Evolutionary conservation across 495 filamentous ascomycete species (phyloP).

Genomic region (Amorphotheca resinae): DNA sequence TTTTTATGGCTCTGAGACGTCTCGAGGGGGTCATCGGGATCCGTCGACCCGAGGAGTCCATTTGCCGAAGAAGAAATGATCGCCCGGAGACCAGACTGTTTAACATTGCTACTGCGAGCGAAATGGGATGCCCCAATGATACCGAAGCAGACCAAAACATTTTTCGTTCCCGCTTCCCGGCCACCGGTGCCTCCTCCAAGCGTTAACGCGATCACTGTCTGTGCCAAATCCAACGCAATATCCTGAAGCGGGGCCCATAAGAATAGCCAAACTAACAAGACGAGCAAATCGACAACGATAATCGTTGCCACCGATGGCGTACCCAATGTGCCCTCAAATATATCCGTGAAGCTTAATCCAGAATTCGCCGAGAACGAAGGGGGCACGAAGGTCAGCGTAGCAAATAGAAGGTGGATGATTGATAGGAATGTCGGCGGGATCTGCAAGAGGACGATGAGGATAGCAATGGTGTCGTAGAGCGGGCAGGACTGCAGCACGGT

Average conservation of each 20-base stretch:
- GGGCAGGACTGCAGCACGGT: conserved; percentile 88
- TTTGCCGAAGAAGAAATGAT: conserved; percentile 15
- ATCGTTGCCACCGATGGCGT: conserved; percentile 70
- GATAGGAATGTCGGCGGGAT: conserved; percentile 86
- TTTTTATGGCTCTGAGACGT: conserved; percentile 31
- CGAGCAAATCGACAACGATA: conserved; percentile 66
- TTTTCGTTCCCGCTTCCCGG: conserved; percentile 57
- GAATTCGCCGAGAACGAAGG: conserved; percentile 47
- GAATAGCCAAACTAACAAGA: conserved; percentile 77
- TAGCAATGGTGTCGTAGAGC: conserved; percentile 90
- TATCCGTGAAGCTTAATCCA: conserved; percentile 44
- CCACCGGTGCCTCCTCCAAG: conserved; percentile 78
- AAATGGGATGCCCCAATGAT: conserved; percentile 62
- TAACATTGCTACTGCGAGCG: conserved; percentile 27
- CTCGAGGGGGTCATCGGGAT: conserved; percentile 31
- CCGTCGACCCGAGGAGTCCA: conserved; percentile 16
- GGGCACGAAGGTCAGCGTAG: conserved; percentile 84
- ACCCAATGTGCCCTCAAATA: conserved; percentile 58
- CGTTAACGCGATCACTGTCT: conserved; percentile 89
- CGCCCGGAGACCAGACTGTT: conserved; percentile 40
- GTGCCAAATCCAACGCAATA: conserved; percentile 84
- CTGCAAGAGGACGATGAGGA: conserved; percentile 93
- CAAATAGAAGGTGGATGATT: conserved; percentile 86
- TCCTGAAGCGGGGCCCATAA: conserved; percentile 81
- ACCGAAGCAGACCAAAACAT: conserved; percentile 63